phyloP scores from a whole-genome alignment of 148 eudicot species.

The Nyssa sinensis region DNA sequence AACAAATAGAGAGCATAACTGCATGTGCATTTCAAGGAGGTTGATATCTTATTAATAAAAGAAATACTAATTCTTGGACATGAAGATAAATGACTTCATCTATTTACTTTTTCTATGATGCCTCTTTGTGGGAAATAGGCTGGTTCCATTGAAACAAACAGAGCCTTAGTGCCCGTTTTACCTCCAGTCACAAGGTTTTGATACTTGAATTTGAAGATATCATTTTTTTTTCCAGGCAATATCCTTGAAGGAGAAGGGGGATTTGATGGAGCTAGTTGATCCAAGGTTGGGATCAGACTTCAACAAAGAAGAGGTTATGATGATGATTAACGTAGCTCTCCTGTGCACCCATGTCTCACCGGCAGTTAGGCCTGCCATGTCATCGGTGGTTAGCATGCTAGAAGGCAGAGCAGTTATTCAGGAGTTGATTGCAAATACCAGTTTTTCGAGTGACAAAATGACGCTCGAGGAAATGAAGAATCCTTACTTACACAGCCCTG shows the following conservation, averaged over 20 bases:
- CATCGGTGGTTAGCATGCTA: constrained; percentile 30
- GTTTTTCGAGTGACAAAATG: background rate
- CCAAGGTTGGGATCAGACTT: constrained; percentile 23
- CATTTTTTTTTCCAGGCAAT: constrained; percentile 10
- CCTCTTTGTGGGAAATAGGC: too few species aligned
- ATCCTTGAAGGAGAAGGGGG: constrained; percentile 18
- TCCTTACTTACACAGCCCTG: background rate
- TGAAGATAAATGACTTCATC: too few species aligned
- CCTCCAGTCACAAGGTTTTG: background rate
- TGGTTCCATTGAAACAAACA: background rate
- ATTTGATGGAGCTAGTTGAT: constrained; percentile 26
- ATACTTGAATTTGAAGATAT: background rate
- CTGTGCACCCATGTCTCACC: constrained; percentile 19
- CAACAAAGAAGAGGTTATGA: constrained; percentile 16
- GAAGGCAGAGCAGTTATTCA: constrained; percentile 14
- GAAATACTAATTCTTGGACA: too few species aligned
- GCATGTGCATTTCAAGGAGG: too few species aligned
- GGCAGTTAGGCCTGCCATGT: constrained; percentile 31
- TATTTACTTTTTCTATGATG: too few species aligned
- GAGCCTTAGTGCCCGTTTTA: background rate
- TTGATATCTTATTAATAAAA: too few species aligned
- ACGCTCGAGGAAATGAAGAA: background rate
- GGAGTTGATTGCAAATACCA: background rate
- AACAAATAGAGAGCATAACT: too few species aligned
- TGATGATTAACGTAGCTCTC: constrained; percentile 20